These are phyloP conservation scores for Trichoderma atrobrunneum DNA, from an alignment of 2,329 filamentous ascomycete genomes.

Conservation along the genomic window DNA sequence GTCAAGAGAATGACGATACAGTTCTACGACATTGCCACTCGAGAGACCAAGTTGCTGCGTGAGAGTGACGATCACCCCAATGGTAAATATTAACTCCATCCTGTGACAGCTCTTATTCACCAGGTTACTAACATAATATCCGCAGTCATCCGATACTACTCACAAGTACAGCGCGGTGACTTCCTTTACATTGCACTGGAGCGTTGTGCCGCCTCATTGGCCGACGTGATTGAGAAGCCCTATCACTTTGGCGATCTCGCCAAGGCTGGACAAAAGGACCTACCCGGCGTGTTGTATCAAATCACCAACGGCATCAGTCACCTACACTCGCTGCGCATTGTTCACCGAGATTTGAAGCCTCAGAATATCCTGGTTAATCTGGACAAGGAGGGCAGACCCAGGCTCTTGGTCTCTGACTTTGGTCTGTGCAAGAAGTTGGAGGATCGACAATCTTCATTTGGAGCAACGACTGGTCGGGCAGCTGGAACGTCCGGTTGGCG, in stretches of 20 bases:
- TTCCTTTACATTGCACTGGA: constrained; percentile 97
- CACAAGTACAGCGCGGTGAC: constrained; percentile 80
- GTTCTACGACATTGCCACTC: constrained; percentile 91
- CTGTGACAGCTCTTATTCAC: not conserved
- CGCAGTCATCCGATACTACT: constrained; percentile 88
- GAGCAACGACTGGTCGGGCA: constrained; percentile 89
- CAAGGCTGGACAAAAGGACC: constrained; percentile 67
- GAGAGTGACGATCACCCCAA: constrained; percentile 96
- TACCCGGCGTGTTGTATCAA: constrained; percentile 79
- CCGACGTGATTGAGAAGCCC: constrained; percentile 82
- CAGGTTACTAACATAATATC: not conserved
- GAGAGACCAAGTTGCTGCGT: constrained; percentile 84
- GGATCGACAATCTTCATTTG: constrained; percentile 89
- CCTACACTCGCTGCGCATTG: constrained; percentile 86
- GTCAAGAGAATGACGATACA: constrained; percentile 96
- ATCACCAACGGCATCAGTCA: constrained; percentile 87
- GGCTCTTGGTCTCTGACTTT: constrained; percentile 96
- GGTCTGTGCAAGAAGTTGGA: constrained; percentile 97
- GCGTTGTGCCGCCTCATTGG: constrained; percentile 87
- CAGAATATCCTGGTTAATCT: constrained; percentile 91
- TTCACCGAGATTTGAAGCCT: constrained; percentile 94
- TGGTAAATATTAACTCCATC: constrained; percentile 40
- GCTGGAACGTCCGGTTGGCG: constrained; percentile 95
- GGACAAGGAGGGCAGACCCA: constrained; percentile 65
- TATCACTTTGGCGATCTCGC: constrained; percentile 66